These are phyloP conservation scores for Tuber melanosporum DNA, from an alignment of 495 filamentous ascomycete species.

Conservation along the genomic window DNA sequence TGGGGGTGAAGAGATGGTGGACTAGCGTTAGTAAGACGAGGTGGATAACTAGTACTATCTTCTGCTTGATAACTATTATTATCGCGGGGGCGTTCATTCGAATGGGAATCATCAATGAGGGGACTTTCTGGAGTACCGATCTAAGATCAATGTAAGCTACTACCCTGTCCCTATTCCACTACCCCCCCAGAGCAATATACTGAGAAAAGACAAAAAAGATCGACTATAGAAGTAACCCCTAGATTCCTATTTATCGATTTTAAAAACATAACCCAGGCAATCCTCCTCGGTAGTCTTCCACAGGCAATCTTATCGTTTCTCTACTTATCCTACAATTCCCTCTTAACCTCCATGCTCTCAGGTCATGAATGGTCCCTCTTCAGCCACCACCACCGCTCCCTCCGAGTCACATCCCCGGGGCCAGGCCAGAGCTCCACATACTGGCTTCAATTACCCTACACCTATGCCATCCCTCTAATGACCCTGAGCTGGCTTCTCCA, in stretches of 20 bases:
- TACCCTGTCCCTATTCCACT: background rate
- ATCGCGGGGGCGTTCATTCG: background rate
- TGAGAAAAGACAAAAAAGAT: background rate
- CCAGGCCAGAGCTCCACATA: conserved; percentile 44
- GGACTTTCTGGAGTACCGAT: background rate
- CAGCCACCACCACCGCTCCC: too few relatives aligned
- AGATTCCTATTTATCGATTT: too few relatives aligned
- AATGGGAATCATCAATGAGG: background rate
- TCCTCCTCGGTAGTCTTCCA: conserved; percentile 38
- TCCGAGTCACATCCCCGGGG: conserved; percentile 42
- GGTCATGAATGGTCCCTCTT: too few relatives aligned
- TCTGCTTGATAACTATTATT: background rate
- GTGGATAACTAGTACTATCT: background rate
- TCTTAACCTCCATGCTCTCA: too few relatives aligned
- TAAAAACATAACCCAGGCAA: conserved; percentile 27
- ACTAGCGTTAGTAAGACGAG: background rate
- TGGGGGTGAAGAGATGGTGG: too few relatives aligned
- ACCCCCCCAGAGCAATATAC: background rate
- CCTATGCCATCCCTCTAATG: conserved; percentile 44
- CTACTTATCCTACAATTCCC: conserved; percentile 7
- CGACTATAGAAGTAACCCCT: too few relatives aligned
- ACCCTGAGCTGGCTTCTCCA: conserved; percentile 40
- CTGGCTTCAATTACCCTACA: conserved; percentile 45
- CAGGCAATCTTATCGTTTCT: conserved; percentile 46
- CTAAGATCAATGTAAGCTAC: background rate